A percentile compares a stretch with the other conserved stretches of the same genome.
phyloP scores from a whole-genome alignment of 352 stramenopile genomes.

The Pilasporangium apinafurcum region DNA sequence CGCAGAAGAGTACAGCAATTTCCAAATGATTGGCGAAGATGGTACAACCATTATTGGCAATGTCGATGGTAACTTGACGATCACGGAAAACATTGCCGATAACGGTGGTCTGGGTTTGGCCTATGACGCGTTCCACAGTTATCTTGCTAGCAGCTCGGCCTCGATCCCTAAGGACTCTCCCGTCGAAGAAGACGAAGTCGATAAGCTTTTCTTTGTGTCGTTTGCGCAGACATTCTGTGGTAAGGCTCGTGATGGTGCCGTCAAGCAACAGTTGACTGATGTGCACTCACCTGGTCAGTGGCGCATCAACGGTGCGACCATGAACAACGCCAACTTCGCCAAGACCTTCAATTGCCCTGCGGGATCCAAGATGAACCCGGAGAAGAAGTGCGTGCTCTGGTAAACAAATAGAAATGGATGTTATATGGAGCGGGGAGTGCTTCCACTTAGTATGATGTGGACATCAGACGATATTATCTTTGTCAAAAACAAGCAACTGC shows the following conservation, averaged over 20 bases:
- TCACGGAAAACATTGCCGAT: conserved; percentile 77
- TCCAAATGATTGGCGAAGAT: conserved; percentile 23
- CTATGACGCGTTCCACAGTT: conserved; percentile 45
- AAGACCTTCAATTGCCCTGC: conserved; percentile 36
- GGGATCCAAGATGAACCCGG: conserved; percentile 36
- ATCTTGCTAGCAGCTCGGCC: conserved; percentile 11
- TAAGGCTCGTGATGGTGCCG: conserved; percentile 31
- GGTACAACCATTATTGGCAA: conserved; percentile 23
- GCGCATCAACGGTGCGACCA: conserved; percentile 58
- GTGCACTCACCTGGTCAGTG: conserved; percentile 32
- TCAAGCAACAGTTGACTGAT: conserved; percentile 27
- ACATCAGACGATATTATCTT: no score
- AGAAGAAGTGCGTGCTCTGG: conserved; percentile 44
- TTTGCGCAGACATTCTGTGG: conserved; percentile 61
- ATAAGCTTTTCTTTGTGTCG: conserved; percentile 61
- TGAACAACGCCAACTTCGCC: conserved; percentile 57
- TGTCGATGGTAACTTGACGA: conserved; percentile 54
- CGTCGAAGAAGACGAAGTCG: conserved; percentile 11
- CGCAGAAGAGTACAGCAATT: conserved; percentile 40
- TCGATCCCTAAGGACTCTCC: no score
- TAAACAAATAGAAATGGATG: no score
- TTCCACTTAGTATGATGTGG: no score
- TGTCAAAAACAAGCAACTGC: no score
- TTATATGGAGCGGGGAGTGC: no score
- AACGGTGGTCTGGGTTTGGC: conserved; percentile 53